phyloP scores from a whole-genome alignment of 2,329 filamentous ascomycete genomes.

The Alternaria postmessia region DNA sequence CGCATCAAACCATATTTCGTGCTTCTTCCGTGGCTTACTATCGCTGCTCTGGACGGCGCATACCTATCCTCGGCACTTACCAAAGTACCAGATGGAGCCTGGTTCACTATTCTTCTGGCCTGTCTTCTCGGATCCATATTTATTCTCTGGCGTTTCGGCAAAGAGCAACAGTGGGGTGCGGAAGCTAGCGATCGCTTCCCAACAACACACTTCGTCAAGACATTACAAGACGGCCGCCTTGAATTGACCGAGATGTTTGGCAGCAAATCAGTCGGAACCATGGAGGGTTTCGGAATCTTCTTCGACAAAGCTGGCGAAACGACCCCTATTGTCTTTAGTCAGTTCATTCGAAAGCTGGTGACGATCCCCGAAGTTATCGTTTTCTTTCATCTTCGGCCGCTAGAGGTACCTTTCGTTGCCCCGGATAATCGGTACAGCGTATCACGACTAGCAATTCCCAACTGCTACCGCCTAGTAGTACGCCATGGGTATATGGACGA shows the following conservation, averaged over 20 bases:
- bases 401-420: slow-evolving; percentile 61
- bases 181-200: slow-evolving; percentile 67
- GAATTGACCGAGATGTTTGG: slow-evolving; percentile 54
- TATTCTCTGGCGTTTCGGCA: slow-evolving; percentile 79
- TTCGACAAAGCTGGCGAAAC: slow-evolving; percentile 78
- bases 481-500: slow-evolving; percentile 78
- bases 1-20: slow-evolving; percentile 68
- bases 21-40: slow-evolving; percentile 67
- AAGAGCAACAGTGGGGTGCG: slow-evolving; percentile 77
- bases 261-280: slow-evolving; percentile 38
- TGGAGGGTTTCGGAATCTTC: slow-evolving; percentile 73
- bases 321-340: slow-evolving; percentile 72
- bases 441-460: slow-evolving; percentile 59
- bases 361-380: slow-evolving; percentile 73
- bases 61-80: slow-evolving; percentile 74
- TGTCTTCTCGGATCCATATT: slow-evolving; percentile 70
- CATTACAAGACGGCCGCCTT: slow-evolving; percentile 40
- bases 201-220: slow-evolving; percentile 56
- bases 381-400: slow-evolving; percentile 75
- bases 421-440: slow-evolving; percentile 60
- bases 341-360: slow-evolving; percentile 76
- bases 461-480: slow-evolving; percentile 73
- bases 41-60: slow-evolving; percentile 72
- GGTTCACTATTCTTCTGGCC: slow-evolving; percentile 76
- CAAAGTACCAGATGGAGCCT: slow-evolving; percentile 79